Evolutionary conservation across 345 rosid species (phyloP).

Genomic region (Lumnitzera littorea): DNA sequence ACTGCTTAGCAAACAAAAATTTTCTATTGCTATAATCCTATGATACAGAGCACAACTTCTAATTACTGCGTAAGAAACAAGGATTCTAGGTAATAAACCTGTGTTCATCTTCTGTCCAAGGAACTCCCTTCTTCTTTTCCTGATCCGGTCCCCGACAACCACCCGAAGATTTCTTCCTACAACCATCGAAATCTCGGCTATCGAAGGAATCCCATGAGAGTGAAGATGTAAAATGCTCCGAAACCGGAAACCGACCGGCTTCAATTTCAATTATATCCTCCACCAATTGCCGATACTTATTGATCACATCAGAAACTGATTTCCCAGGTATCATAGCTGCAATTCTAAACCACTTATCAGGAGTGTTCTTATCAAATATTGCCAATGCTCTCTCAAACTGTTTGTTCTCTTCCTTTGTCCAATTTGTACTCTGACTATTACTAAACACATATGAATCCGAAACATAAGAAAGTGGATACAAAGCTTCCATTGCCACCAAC

Average conservation of each 20-base stretch:
- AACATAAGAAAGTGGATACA: slow-evolving; percentile 32
- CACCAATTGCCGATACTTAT: slow-evolving; percentile 58
- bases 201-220: slow-evolving; percentile 28
- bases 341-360: slow-evolving; percentile 62
- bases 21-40: too few relatives aligned
- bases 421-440: slow-evolving; percentile 23
- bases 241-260: slow-evolving; percentile 68
- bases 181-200: slow-evolving; percentile 25
- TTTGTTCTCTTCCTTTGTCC: slow-evolving; percentile 84
- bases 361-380: slow-evolving; percentile 47
- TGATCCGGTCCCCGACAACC: slow-evolving; percentile 47
- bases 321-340: slow-evolving; percentile 74
- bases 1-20: too few relatives aligned
- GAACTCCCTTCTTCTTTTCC: slow-evolving; percentile 88
- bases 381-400: slow-evolving; percentile 76
- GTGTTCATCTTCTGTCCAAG: slow-evolving; percentile 98
- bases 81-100: slow-evolving; percentile 31
- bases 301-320: slow-evolving; percentile 57
- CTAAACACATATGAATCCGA: slow-evolving; percentile 20
- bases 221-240: slow-evolving; percentile 49
- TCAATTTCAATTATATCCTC: slow-evolving; percentile 67
- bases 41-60: too few relatives aligned
- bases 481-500: slow-evolving; percentile 41
- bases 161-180: slow-evolving; percentile 38
- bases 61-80: too few relatives aligned